These are phyloP conservation scores for Quercus tomentella DNA, from an alignment of 331 rosid genomes.

Conservation along the genomic window DNA sequence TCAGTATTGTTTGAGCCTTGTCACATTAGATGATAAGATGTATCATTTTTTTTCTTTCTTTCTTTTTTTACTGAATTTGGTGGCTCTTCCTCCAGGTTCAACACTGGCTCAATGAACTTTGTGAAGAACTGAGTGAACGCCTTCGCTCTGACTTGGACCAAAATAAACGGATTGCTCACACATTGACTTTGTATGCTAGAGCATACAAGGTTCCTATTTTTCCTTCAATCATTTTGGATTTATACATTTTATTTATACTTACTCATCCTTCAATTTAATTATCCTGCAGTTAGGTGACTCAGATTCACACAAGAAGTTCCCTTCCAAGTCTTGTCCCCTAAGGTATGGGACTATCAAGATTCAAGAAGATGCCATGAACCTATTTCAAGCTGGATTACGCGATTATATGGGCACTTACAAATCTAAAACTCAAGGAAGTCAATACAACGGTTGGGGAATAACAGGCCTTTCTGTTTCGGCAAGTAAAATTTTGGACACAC, in stretches of 20 bases:
- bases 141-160: conserved; percentile 67
- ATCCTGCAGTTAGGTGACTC: conserved; percentile 58
- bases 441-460: conserved; percentile 63
- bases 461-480: conserved; percentile 84
- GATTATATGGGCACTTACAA: conserved; percentile 54
- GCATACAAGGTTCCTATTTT: conserved; percentile 58
- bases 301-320: conserved; percentile 71
- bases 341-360: conserved; percentile 82
- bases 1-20: background rate
- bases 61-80: background rate
- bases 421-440: conserved; percentile 42
- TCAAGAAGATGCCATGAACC: conserved; percentile 86
- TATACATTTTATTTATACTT: background rate
- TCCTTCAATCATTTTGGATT: background rate
- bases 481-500: conserved; percentile 78
- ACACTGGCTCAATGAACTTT: conserved; percentile 81
- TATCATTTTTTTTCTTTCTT: background rate
- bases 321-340: conserved; percentile 91
- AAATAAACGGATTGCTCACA: conserved; percentile 84
- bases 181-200: conserved; percentile 73
- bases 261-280: conserved; percentile 10
- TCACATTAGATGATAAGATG: background rate
- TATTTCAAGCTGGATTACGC: conserved; percentile 83
- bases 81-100: conserved; percentile 55
- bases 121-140: conserved; percentile 85